These are phyloP conservation scores for Macrophomina pseudophaseolina DNA, from an alignment of 2,329 filamentous ascomycete species.

Conservation along the genomic window DNA sequence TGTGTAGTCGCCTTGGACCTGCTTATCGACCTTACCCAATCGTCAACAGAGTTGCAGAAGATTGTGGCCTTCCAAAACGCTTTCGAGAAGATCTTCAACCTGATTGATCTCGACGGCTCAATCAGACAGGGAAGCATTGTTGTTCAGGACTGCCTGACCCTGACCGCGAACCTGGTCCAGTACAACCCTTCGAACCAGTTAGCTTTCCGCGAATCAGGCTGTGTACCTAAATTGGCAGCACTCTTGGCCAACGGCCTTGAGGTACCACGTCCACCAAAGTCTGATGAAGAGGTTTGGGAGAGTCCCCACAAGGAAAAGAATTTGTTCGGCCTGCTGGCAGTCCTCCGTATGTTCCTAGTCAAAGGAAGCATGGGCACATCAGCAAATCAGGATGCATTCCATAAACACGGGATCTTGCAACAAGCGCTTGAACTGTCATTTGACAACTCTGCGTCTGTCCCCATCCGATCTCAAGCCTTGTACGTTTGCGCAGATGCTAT, in stretches of 20 bases:
- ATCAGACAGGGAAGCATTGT: constrained; percentile 81
- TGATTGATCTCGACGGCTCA: constrained; percentile 82
- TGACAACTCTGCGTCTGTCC: constrained; percentile 70
- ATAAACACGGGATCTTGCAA: constrained; percentile 78
- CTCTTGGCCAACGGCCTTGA: constrained; percentile 64
- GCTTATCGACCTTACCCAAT: constrained; percentile 84
- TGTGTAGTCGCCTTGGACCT: constrained; percentile 75
- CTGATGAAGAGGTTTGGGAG: constrained; percentile 74
- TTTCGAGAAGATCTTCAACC: constrained; percentile 82
- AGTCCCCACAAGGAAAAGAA: constrained; percentile 84
- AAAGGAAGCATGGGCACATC: constrained; percentile 78
- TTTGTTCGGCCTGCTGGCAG: constrained; percentile 84
- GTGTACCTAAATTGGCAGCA: constrained; percentile 71
- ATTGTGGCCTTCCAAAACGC: constrained; percentile 94
- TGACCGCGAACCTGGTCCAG: constrained; percentile 86
- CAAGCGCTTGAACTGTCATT: constrained; percentile 85
- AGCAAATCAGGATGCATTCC: constrained; percentile 85
- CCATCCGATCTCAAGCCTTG: constrained; percentile 82
- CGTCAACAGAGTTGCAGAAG: constrained; percentile 88
- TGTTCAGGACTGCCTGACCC: constrained; percentile 89
- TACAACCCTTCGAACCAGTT: constrained; percentile 92
- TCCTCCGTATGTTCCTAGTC: constrained; percentile 84
- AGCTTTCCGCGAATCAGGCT: constrained; percentile 89
- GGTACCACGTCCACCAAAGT: constrained; percentile 57
- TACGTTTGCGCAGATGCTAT: constrained; percentile 88